Evolutionary conservation across 306 rosid species (phyloP).

Genomic region (Lathyrus tuberosus): DNA sequence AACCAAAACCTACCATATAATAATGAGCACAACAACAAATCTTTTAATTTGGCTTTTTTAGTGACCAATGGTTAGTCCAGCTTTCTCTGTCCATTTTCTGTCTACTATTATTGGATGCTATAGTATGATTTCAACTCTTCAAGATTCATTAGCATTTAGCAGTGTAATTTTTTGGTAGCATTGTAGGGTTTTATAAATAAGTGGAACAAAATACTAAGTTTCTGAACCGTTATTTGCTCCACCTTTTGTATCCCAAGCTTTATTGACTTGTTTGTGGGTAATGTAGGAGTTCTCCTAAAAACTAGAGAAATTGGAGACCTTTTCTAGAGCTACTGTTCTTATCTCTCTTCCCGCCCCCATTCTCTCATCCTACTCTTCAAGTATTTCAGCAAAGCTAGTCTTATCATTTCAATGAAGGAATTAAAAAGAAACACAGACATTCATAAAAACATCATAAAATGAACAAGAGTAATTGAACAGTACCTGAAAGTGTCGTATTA

Average conservation of each 20-base stretch:
- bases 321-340: neutral
- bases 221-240: neutral
- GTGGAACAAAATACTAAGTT: neutral
- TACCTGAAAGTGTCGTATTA: slow-evolving; percentile 94
- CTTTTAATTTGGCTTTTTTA: neutral
- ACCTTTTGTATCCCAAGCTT: neutral
- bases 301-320: neutral
- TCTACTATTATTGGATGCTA: neutral
- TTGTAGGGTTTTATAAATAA: neutral
- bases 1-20: slow-evolving; percentile 6
- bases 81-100: slow-evolving; percentile 15
- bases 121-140: neutral
- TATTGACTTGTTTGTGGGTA: neutral
- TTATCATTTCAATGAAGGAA: slow-evolving; percentile 30
- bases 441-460: slow-evolving; percentile 17
- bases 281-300: neutral
- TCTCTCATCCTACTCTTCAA: slow-evolving; percentile 2
- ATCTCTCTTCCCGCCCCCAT: slow-evolving; percentile 15
- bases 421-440: slow-evolving; percentile 2
- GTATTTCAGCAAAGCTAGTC: slow-evolving; percentile 23
- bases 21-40: neutral
- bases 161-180: neutral
- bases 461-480: slow-evolving; percentile 29
- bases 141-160: neutral
- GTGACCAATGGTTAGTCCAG: slow-evolving; percentile 7